Percentiles rank a stretch among this genome's conserved stretches.
Evolutionary conservation across 257 asterid species (phyloP).

Genomic region (Galeopsis tetrahit): DNA sequence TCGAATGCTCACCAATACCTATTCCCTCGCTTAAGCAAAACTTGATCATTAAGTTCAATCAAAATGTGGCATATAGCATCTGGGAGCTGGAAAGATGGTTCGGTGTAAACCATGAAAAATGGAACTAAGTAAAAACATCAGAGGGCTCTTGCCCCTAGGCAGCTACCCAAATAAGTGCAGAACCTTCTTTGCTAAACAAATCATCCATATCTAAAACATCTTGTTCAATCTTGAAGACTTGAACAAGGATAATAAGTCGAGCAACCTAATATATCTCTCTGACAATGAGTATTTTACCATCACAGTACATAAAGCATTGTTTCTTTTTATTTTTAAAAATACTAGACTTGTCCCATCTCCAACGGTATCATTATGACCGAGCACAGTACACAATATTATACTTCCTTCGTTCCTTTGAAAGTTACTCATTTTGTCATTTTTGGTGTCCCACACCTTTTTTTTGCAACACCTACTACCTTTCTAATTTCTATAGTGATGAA

Average conservation of each 20-base stretch:
- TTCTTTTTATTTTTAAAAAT: neutral
- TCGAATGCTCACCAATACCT: constrained; percentile 13
- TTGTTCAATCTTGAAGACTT: neutral
- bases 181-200: neutral
- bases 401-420: no score
- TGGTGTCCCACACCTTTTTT: no score
- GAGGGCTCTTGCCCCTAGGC: neutral
- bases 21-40: constrained; percentile 11
- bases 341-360: neutral
- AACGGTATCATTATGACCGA: neutral
- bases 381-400: neutral
- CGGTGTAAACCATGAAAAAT: constrained; percentile 2
- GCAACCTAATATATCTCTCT: no score
- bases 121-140: neutral
- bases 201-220: constrained; percentile 7
- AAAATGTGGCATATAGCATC: constrained; percentile 12
- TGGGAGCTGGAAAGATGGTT: neutral
- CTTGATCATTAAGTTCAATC: constrained; percentile 17
- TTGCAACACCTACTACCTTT: no score
- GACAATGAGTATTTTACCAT: neutral
- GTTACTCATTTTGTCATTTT: no score
- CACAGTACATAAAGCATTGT: neutral
- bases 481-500: no score
- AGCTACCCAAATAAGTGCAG: neutral
- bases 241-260: neutral